Percentiles rank a stretch among this genome's conserved stretches.
Conservation (phyloP, 2,329 filamentous ascomycete species). For the Trichoderma koningii region DNA sequence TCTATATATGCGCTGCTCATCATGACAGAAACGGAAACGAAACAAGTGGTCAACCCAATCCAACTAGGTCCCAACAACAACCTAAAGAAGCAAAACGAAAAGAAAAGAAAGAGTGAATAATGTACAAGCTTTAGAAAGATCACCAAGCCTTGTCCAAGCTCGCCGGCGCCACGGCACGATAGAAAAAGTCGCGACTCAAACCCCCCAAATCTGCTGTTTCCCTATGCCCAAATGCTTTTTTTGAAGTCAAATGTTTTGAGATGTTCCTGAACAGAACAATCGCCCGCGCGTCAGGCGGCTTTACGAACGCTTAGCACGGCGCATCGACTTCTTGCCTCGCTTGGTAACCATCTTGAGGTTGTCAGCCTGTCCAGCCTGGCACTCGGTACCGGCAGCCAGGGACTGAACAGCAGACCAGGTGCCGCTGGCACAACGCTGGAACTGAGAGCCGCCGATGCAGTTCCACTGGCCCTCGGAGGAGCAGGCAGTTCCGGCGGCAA, state of each 20-base stretch:
- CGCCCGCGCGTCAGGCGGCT: too few species aligned
- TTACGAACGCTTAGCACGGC: conserved; percentile 34
- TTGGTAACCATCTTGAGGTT: conserved; percentile 41
- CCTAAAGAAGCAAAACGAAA: background rate
- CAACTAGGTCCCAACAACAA: background rate
- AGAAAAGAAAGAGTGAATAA: conserved; percentile 2
- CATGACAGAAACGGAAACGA: too few species aligned
- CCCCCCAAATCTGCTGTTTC: background rate
- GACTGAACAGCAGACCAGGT: conserved; percentile 48
- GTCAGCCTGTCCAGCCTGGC: conserved; percentile 45
- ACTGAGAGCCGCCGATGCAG: conserved; percentile 53
- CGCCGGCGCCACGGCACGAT: background rate
- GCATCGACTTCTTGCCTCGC: conserved; percentile 32
- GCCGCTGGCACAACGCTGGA: conserved; percentile 58
- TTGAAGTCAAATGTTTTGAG: conserved; percentile 25
- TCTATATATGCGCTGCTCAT: background rate
- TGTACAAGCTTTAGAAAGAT: background rate
- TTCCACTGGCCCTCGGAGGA: conserved; percentile 54
- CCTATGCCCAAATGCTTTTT: background rate
- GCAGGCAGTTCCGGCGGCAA: conserved; percentile 50
- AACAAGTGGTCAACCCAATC: background rate
- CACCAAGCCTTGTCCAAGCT: background rate
- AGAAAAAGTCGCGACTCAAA: background rate
- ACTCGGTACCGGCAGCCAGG: conserved; percentile 51
- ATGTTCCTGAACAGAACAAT: too few species aligned